Conservation (phyloP, 352 stramenopile genomes). For the Pythium plurisporium region DNA sequence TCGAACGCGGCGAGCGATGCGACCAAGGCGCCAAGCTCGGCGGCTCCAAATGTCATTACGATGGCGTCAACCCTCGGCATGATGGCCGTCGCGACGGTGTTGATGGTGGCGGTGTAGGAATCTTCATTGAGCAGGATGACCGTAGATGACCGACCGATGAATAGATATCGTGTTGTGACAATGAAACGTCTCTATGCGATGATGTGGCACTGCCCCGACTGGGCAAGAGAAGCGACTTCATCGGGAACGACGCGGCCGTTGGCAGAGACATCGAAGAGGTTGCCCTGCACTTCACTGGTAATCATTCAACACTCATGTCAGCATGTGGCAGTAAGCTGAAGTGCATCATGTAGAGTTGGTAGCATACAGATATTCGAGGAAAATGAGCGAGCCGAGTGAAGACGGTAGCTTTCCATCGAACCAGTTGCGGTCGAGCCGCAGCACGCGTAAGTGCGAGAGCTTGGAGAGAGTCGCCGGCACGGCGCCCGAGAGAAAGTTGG, state of each 20-base stretch:
- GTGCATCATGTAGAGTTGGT: neutral
- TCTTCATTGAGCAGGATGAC: too few species aligned
- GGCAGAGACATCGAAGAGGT: slow-evolving; percentile 35
- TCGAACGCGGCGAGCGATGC: neutral
- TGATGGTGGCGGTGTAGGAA: neutral
- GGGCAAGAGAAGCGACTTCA: slow-evolving; percentile 38
- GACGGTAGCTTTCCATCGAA: slow-evolving; percentile 40
- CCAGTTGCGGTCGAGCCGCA: slow-evolving; percentile 55
- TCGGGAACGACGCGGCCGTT: slow-evolving; percentile 35
- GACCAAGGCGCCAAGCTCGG: slow-evolving; percentile 2
- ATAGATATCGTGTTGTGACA: too few species aligned
- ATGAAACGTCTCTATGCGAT: slow-evolving; percentile 14
- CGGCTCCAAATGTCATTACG: neutral
- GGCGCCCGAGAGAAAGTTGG: slow-evolving; percentile 53
- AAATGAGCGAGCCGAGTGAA: slow-evolving; percentile 35
- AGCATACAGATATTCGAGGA: slow-evolving; percentile 55
- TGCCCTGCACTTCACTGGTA: slow-evolving; percentile 43
- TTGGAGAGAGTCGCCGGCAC: slow-evolving; percentile 42
- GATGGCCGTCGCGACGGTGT: neutral
- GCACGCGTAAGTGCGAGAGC: slow-evolving; percentile 31
- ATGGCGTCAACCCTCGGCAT: neutral
- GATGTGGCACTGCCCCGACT: slow-evolving; percentile 34
- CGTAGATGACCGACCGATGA: neutral
- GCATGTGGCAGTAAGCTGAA: neutral
- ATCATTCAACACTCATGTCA: neutral